Evolutionary conservation across 2,329 filamentous ascomycete species (phyloP).

Genomic region (Cadophora sp.): DNA sequence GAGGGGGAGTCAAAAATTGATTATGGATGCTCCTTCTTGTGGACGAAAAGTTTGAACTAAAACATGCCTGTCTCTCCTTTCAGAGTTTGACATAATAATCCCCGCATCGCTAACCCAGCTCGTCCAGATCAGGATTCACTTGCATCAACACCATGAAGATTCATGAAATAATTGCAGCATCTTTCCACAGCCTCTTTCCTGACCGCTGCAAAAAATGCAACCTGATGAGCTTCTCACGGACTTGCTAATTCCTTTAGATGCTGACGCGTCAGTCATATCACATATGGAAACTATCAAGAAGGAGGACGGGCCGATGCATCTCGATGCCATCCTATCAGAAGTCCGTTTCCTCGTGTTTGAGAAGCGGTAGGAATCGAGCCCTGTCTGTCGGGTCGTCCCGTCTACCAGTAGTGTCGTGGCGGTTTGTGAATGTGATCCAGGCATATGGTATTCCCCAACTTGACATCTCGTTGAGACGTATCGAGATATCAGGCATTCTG

Average conservation of each 20-base stretch:
- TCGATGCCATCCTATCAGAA: neutral
- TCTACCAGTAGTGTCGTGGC: slow-evolving; percentile 3
- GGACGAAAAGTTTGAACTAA: neutral
- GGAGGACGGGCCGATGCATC: neutral
- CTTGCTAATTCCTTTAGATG: neutral
- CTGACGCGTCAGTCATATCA: neutral
- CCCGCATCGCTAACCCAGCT: neutral
- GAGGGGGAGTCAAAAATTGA: neutral
- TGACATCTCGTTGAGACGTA: neutral
- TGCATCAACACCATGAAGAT: neutral
- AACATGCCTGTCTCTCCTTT: neutral
- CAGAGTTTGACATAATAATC: slow-evolving; percentile 10
- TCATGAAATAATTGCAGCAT: neutral
- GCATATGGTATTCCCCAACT: neutral
- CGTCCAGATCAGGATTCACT: neutral
- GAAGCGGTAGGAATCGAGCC: neutral
- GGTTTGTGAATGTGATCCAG: neutral
- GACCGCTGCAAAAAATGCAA: neutral
- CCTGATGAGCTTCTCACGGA: neutral
- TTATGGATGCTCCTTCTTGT: neutral
- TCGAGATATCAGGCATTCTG: too few species aligned
- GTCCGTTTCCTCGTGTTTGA: neutral
- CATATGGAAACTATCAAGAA: neutral
- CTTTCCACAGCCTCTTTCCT: neutral
- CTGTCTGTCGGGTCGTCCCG: slow-evolving; percentile 20